Evolutionary conservation across 1,139 yeast species (phyloP).

Genomic region (Yamadazyma taylorii): DNA sequence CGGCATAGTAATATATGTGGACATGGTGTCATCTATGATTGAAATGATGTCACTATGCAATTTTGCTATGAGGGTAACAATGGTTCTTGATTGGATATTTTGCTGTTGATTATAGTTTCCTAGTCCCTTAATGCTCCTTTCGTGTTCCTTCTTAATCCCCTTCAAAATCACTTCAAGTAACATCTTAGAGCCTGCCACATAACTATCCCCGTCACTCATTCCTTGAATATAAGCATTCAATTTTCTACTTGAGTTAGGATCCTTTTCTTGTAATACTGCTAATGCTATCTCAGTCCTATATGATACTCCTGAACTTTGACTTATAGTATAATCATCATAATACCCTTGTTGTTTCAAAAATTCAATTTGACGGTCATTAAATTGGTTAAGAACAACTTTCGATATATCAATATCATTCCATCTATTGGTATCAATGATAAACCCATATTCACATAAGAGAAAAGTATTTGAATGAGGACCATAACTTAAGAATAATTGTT

Average conservation of each 20-base stretch:
- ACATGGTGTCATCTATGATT: neutral
- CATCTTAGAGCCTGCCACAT: slow-evolving; percentile 26
- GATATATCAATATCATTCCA: slow-evolving; percentile 77
- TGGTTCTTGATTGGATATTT: too few species aligned
- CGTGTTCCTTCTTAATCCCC: slow-evolving; percentile 24
- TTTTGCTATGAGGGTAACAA: too few species aligned
- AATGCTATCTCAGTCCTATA: slow-evolving; percentile 77
- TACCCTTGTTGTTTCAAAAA: slow-evolving; percentile 57
- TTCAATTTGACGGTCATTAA: slow-evolving; percentile 39
- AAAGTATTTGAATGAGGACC: slow-evolving; percentile 89
- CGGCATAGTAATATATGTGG: neutral
- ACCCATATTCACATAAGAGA: slow-evolving; percentile 84
- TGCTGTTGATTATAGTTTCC: too few species aligned
- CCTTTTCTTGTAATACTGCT: slow-evolving; percentile 54
- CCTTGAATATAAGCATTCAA: slow-evolving; percentile 37
- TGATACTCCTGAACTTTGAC: slow-evolving; percentile 51
- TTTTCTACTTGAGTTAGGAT: slow-evolving; percentile 32
- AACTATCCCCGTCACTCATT: slow-evolving; percentile 44
- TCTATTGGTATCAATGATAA: slow-evolving; percentile 52
- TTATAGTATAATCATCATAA: slow-evolving; percentile 72
- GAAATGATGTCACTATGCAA: too few species aligned
- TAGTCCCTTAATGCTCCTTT: too few species aligned
- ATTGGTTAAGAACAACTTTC: slow-evolving; percentile 30
- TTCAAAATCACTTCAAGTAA: slow-evolving; percentile 36
- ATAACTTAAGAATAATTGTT: slow-evolving; percentile 72